These are phyloP conservation scores for Sphagnurus paluster DNA, from an alignment of 1,284 basidiomycete species.

Conservation along the genomic window DNA sequence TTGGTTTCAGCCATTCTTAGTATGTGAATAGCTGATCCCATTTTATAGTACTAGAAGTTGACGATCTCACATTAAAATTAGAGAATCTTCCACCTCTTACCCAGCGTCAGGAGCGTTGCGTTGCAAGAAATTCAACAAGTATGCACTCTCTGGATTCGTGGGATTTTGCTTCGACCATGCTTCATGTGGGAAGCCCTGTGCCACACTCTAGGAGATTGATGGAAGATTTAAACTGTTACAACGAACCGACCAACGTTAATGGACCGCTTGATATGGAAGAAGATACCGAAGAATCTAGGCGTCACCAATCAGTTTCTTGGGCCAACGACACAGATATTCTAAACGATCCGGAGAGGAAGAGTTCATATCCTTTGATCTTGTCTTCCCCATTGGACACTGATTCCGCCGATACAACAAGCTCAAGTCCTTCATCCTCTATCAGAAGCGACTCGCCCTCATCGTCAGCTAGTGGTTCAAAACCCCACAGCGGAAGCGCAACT, in stretches of 20 bases:
- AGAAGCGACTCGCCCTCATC: conserved; percentile 5
- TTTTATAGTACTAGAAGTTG: conserved; percentile 2
- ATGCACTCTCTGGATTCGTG: conserved; percentile 61
- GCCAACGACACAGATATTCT: conserved; percentile 3
- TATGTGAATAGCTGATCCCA: conserved; percentile 27
- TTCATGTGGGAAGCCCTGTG: conserved; percentile 34
- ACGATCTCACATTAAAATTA: conserved; percentile 16
- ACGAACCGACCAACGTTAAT: conserved; percentile 10
- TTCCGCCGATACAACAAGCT: conserved; percentile 8
- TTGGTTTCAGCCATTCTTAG: conserved; percentile 76
- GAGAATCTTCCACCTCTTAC: conserved; percentile 70
- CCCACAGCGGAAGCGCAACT: conserved; percentile 1
- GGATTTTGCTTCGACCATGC: conserved; percentile 57
- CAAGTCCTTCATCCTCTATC: conserved; percentile 10
- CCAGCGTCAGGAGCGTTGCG: conserved; percentile 67
- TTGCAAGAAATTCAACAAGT: conserved; percentile 38
- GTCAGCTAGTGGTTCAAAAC: background rate
- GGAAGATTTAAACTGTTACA: conserved; percentile 22
- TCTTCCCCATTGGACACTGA: conserved; percentile 17
- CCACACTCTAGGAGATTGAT: conserved; percentile 24
- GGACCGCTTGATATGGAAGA: conserved; percentile 30
- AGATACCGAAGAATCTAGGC: conserved; percentile 7
- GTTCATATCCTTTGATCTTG: conserved; percentile 11
- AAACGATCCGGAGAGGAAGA: conserved; percentile 8
- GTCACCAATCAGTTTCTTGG: conserved; percentile 12